Conservation (phyloP, 805 yeast genomes). For the Saccharomycopsis sp. region DNA sequence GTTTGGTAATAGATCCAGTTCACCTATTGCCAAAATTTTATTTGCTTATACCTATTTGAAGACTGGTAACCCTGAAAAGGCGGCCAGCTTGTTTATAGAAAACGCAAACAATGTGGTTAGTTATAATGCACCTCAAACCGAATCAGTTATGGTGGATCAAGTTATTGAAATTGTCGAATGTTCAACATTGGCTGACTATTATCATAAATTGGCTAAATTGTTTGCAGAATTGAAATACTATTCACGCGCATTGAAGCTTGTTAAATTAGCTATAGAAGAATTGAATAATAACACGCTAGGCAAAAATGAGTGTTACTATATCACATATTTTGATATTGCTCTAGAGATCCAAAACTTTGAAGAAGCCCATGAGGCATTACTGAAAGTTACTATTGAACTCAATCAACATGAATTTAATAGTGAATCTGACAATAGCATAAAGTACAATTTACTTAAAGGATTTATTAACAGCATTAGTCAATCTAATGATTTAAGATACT, state of each 20-base stretch:
- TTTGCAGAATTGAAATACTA: conserved; percentile 30
- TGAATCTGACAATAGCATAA: conserved; percentile 10
- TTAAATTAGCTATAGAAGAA: conserved; percentile 24
- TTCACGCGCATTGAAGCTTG: conserved; percentile 32
- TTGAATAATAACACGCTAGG: conserved; percentile 23
- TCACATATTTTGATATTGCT: conserved; percentile 26
- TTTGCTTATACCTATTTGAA: conserved; percentile 25
- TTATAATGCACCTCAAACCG: conserved; percentile 24
- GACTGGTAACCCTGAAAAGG: conserved; percentile 25
- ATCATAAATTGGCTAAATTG: conserved; percentile 32
- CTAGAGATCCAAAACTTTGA: conserved; percentile 28
- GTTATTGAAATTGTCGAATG: conserved; percentile 25
- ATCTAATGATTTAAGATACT: conserved; percentile 32
- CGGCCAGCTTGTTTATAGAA: conserved; percentile 29
- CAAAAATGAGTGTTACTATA: conserved; percentile 23
- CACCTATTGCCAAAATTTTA: conserved; percentile 23
- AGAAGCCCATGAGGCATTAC: conserved; percentile 31
- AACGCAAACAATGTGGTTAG: conserved; percentile 27
- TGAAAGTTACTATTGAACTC: conserved; percentile 21
- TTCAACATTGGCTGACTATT: conserved; percentile 31
- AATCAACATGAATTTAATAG: neutral
- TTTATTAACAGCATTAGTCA: conserved; percentile 35
- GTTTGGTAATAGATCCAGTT: conserved; percentile 7
- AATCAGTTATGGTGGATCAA: conserved; percentile 22
- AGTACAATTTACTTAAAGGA: conserved; percentile 26